These are phyloP conservation scores for Rhododendron henanense DNA, from an alignment of 148 eudicot genomes.

Conservation along the genomic window DNA sequence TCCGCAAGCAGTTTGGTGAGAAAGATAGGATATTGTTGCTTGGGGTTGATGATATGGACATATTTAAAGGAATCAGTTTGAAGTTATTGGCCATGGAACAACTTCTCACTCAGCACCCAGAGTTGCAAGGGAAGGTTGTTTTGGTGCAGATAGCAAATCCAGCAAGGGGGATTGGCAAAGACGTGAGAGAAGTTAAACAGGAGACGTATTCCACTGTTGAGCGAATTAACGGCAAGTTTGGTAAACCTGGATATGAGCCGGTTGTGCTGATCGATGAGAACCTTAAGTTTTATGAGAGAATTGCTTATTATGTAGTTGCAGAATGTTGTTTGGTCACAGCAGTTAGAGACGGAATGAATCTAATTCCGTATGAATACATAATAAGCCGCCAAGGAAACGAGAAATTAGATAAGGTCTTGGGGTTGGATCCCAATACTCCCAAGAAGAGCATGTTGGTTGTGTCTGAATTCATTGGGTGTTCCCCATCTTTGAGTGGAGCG, in stretches of 20 bases:
- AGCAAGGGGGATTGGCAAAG: conserved; percentile 45
- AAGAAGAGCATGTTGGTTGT: conserved; percentile 49
- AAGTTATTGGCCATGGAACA: conserved; percentile 50
- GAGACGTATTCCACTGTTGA: conserved; percentile 37
- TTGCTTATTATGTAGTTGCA: conserved; percentile 43
- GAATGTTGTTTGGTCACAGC: conserved; percentile 56
- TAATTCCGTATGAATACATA: conserved; percentile 48
- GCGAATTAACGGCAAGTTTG: conserved; percentile 34
- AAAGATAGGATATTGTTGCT: conserved; percentile 31
- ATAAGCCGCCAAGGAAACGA: conserved; percentile 42
- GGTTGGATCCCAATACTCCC: conserved; percentile 22
- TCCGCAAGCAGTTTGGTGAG: conserved; percentile 23
- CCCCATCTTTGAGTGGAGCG: conserved; percentile 50
- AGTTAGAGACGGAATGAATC: conserved; percentile 55
- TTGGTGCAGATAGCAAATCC: conserved; percentile 56
- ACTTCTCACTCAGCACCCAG: conserved; percentile 40
- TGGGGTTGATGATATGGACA: conserved; percentile 57
- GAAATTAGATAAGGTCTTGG: conserved; percentile 31
- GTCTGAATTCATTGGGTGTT: conserved; percentile 49
- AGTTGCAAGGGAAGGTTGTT: conserved; percentile 43
- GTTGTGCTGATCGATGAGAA: conserved; percentile 38
- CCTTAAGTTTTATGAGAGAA: conserved; percentile 31
- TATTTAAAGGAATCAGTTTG: conserved; percentile 49
- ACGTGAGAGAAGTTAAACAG: conserved; percentile 38
- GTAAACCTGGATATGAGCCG: conserved; percentile 45